Base-by-base conservation (phyloP, 495 filamentous ascomycete genomes). In the Friedmanniomyces simplex region DNA sequence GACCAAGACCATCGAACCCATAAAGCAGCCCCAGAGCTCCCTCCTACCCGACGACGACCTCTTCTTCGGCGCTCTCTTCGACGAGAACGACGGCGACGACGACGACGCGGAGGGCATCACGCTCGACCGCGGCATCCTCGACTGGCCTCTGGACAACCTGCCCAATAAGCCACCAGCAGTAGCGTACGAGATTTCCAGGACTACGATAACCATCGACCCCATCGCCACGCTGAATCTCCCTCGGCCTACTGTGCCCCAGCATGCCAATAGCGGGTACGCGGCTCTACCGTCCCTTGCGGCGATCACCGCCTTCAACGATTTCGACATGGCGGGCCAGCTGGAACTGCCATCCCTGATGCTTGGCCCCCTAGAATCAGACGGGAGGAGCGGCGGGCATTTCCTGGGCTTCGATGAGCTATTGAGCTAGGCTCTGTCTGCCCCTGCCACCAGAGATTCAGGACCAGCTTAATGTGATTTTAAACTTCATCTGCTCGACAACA, bases 101-200 rank as follows among this genome's bases (percentile, higher is more conserved):
- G 56, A 52, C 18, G 60, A 57, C 4, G 25, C 43, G 11, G 64
- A 58, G 22, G 68, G 61, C 4, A 57, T 70, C 41, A 69, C 65
- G 0, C 68, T 72, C 5, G 66, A 68, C 52, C 52, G 69, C 8
- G 57, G 64, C 42, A 70, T 70, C 50, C 57, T 72, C 26, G 60
- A 67, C 49, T 72, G 63, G 6, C 21, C 42, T 8, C 18, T 24
- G n/a, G 30, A 48, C 21, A 55, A 20, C 13, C 16, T 51, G 10
- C 28, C 28, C 28, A 32, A 32, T 10, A 32, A 32, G 28, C 28
- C 28, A 10, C 4, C 28, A 10, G 14, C 13, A 11, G 14, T 22
- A n/a, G 18, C 5, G 4, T 13, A 2, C 18, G 13, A 20, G 14
- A 20, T 2, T 16, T 43, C 39, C 14, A 43, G 14, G 12, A 34